Percentiles rank a stretch among this genome's conserved stretches.
These are phyloP conservation scores for Botrytis hyacinthi DNA, from an alignment of 2,329 filamentous ascomycete species.

Conservation along the genomic window DNA sequence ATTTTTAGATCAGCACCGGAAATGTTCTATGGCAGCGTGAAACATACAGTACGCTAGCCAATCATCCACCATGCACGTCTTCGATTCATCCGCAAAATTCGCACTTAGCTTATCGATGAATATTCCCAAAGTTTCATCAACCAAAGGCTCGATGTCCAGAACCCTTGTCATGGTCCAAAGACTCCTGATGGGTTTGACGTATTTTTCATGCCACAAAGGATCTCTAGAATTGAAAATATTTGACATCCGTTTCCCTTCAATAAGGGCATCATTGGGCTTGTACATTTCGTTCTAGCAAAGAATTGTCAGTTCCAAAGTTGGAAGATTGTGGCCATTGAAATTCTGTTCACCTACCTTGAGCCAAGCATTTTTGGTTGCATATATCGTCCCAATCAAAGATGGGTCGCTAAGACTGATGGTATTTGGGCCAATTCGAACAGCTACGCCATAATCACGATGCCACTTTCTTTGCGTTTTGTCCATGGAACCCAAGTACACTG, in stretches of 20 bases:
- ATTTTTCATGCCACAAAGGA: not conserved
- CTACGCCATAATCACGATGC: constrained; percentile 10
- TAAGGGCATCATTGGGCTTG: not conserved
- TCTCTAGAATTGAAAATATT: not conserved
- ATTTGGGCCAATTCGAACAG: constrained; percentile 12
- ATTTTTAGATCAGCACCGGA: not conserved
- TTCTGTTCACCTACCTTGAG: not conserved
- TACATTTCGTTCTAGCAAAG: constrained; percentile 1
- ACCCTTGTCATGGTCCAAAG: constrained; percentile 4
- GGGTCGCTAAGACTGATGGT: constrained; percentile 42
- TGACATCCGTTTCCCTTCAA: not conserved
- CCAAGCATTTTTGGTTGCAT: constrained; percentile 44
- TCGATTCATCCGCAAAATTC: not conserved
- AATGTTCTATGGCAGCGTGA: not conserved
- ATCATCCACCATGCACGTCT: not conserved
- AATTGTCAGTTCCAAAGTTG: not conserved
- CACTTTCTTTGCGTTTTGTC: not conserved
- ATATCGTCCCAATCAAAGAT: constrained; percentile 41
- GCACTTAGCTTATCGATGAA: not conserved
- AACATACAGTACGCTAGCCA: constrained; percentile 7
- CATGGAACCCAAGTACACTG: not conserved
- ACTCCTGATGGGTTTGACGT: constrained; percentile 3
- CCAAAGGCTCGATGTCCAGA: not conserved
- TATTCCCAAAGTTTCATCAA: not conserved
- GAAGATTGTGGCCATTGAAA: not conserved